phyloP scores from a whole-genome alignment of 257 asterid genomes.

The Forsythia viridissima region DNA sequence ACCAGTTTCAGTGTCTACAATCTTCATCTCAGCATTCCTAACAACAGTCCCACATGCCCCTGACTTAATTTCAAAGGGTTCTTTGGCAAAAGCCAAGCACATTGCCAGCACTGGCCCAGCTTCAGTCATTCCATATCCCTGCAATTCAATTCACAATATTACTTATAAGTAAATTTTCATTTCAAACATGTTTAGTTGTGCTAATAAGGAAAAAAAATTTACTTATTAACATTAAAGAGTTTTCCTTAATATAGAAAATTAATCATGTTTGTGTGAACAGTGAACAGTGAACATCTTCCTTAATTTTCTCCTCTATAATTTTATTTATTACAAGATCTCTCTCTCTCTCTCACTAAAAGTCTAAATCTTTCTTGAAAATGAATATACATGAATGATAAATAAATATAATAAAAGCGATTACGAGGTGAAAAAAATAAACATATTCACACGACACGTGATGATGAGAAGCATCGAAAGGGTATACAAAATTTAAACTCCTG shows the following conservation, averaged over 20 bases:
- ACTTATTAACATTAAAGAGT: not conserved
- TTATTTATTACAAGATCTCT: too few relatives aligned
- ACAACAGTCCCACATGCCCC: conserved; percentile 95
- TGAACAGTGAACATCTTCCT: not conserved
- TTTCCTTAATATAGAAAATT: not conserved
- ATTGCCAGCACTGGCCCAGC: conserved; percentile 93
- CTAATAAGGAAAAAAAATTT: not conserved
- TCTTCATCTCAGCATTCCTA: conserved; percentile 90
- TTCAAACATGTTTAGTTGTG: not conserved
- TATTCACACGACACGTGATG: too few relatives aligned
- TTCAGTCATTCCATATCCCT: conserved; percentile 99
- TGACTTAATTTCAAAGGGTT: conserved; percentile 72
- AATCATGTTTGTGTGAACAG: too few relatives aligned
- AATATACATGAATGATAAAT: too few relatives aligned
- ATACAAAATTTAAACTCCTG: too few relatives aligned
- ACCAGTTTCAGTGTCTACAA: conserved; percentile 68
- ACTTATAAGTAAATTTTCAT: not conserved
- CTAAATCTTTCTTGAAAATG: not conserved
- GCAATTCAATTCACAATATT: not conserved
- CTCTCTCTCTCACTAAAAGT: not conserved
- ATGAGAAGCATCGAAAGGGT: too few relatives aligned
- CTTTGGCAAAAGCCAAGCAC: conserved; percentile 93
- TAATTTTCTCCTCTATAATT: too few relatives aligned
- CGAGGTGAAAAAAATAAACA: too few relatives aligned
- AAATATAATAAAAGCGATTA: not conserved